Conservation (phyloP, 129 eudicot genomes). For the Lonicera japonica region DNA sequence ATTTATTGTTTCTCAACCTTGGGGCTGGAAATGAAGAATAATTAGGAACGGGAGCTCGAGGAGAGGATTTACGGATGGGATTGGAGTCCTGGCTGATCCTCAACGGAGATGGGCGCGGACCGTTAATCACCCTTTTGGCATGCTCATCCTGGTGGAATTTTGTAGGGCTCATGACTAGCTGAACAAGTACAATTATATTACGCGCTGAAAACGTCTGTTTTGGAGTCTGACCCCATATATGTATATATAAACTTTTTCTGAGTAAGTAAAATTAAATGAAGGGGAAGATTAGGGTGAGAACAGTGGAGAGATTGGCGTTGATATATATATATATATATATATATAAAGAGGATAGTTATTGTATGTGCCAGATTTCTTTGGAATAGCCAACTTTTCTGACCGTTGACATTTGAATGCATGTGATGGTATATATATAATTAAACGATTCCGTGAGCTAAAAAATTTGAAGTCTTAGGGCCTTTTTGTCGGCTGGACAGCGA, state of each 20-base stretch:
- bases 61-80: constrained; percentile 24
- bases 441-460: background rate
- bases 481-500: background rate
- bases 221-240: too few relatives aligned
- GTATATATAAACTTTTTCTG: background rate
- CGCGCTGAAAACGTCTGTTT: background rate
- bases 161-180: constrained; percentile 21
- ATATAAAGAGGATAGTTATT: background rate
- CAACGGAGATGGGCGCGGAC: constrained; percentile 53
- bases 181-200: background rate
- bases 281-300: background rate
- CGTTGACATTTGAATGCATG: constrained; percentile 19
- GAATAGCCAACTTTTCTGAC: constrained; percentile 20
- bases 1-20: too few relatives aligned
- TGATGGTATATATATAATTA: too few relatives aligned
- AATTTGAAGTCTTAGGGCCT: background rate
- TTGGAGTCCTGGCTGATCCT: constrained; percentile 35
- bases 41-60: background rate
- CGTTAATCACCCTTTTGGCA: constrained; percentile 21
- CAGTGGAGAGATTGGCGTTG: background rate
- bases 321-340: background rate
- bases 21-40: background rate
- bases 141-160: background rate
- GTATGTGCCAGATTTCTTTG: background rate
- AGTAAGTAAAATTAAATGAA: background rate